Conservation (phyloP, 768 basidiomycete genomes). For the Tubosaeta sp. region DNA sequence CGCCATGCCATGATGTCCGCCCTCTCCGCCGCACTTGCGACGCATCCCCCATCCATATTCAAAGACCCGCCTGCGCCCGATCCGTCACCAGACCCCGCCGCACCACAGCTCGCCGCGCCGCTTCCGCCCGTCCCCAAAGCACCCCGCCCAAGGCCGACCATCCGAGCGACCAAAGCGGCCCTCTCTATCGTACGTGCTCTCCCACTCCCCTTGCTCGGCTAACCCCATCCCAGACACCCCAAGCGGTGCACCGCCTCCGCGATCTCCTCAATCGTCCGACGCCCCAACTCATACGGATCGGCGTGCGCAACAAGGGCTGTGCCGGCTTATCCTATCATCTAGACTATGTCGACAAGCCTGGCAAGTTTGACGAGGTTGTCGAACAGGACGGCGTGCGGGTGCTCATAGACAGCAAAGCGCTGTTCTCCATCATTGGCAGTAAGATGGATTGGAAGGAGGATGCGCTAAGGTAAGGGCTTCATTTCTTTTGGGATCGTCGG, state of each 20-base stretch:
- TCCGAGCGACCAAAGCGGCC: conserved; percentile 73
- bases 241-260: conserved; percentile 68
- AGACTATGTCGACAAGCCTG: conserved; percentile 89
- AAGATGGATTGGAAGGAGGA: conserved; percentile 99
- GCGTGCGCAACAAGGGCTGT: conserved; percentile 96
- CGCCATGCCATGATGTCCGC: conserved; percentile 70
- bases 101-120: conserved; percentile 68
- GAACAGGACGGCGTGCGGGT: conserved; percentile 94
- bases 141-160: conserved; percentile 58
- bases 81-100: conserved; percentile 63
- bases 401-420: conserved; percentile 91
- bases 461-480: conserved; percentile 57
- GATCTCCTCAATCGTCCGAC: conserved; percentile 76
- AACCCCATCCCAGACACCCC: conserved; percentile 55
- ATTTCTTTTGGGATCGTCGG: background rate
- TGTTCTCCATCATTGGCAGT: conserved; percentile 97
- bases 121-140: conserved; percentile 67
- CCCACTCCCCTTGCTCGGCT: background rate
- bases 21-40: conserved; percentile 31
- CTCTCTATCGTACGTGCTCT: conserved; percentile 56
- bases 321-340: conserved; percentile 83
- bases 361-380: conserved; percentile 93
- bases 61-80: conserved; percentile 53
- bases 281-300: conserved; percentile 90
- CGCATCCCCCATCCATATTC: conserved; percentile 16